These are phyloP conservation scores for Jaenimonas drosophilae DNA, from an alignment of 208 protist genomes.

Conservation along the genomic window DNA sequence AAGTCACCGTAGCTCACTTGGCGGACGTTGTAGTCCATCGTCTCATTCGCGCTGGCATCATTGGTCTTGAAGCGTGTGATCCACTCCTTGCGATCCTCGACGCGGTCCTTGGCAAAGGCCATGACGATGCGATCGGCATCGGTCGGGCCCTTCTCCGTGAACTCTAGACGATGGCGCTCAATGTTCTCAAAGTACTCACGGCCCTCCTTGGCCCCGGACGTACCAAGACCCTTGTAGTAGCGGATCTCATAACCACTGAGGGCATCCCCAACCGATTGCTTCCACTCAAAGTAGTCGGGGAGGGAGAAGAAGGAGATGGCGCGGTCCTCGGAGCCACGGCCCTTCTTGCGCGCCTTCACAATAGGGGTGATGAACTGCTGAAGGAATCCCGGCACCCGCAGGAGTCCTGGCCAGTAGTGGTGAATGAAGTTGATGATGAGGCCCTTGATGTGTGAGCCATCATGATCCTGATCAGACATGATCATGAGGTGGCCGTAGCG, in stretches of 20 bases:
- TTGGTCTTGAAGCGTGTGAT: conserved; percentile 89
- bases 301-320: conserved; percentile 98
- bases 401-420: conserved; percentile 98
- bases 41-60: conserved; percentile 65
- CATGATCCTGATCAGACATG: conserved; percentile 99
- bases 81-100: conserved; percentile 99
- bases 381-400: conserved; percentile 96
- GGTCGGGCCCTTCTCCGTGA: conserved; percentile 69
- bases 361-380: conserved; percentile 99
- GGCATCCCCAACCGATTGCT: conserved; percentile 53
- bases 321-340: conserved; percentile 28
- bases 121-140: conserved; percentile 96
- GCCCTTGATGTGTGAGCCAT: conserved; percentile 99
- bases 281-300: conserved; percentile 98
- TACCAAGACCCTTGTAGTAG: conserved; percentile 99
- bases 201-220: conserved; percentile 93
- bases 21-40: conserved; percentile 88
- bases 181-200: conserved; percentile 99
- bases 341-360: conserved; percentile 95
- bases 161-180: conserved; percentile 94
- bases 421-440: conserved; percentile 99
- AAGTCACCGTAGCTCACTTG: conserved; percentile 95
- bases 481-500: conserved; percentile 99
- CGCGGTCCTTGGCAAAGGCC: conserved; percentile 97
- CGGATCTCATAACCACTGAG: conserved; percentile 95